Evolutionary conservation across 2,329 filamentous ascomycete species (phyloP), one percentile per base, ranked within the genome.

Genomic region (Phialemoniopsis sp.): DNA sequence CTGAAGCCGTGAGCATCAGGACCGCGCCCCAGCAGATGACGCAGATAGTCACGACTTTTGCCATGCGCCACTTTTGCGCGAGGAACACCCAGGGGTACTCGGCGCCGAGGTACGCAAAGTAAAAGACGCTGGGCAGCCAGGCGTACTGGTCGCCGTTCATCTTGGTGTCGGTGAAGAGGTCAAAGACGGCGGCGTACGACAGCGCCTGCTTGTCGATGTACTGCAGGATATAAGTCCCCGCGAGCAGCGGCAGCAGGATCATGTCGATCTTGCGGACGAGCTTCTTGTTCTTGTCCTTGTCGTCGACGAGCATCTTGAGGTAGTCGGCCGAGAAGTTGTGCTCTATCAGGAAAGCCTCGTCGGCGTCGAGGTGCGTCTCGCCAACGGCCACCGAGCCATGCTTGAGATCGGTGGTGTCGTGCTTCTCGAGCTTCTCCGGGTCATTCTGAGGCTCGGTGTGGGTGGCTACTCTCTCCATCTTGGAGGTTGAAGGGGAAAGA

Each of bases 211-310:
- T 52, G 42, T 52, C 49, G 16, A 50, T 40, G 2, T 39, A 26
- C 21, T 26, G 21, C 21, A 26, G 21, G 21, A 10, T 26, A 10
- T 6, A 26, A 10, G 21, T 26, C 0, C 68, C 66, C 15, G 52
- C 35, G 19, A 52, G 42, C 39, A 76, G 66, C 1, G 74, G 72
- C 12, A 78, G 57, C 16, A 78, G 63, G 37, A 64, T 55, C 17
- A 69, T 51, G 49, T 78, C 73, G 40, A 78, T 76, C 45, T 64
- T 66, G 21, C 65, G 63, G 30, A 77, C 56, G 6, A 78, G 66
- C 31, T 66, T 60, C 37, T 62, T 62, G 54, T 79, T 76, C 47
- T 77, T 75, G 36, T 67, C 69, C 48, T 74, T 70, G 14, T 26
- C 21, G 21, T 26, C 21, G 21, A 26, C 21, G 21, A 26, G 21